A percentile compares a stretch with the other conserved stretches of the same genome.
phyloP scores from a whole-genome alignment of 371 early-diverging fungal genomes.

The Mucor piriformis region DNA sequence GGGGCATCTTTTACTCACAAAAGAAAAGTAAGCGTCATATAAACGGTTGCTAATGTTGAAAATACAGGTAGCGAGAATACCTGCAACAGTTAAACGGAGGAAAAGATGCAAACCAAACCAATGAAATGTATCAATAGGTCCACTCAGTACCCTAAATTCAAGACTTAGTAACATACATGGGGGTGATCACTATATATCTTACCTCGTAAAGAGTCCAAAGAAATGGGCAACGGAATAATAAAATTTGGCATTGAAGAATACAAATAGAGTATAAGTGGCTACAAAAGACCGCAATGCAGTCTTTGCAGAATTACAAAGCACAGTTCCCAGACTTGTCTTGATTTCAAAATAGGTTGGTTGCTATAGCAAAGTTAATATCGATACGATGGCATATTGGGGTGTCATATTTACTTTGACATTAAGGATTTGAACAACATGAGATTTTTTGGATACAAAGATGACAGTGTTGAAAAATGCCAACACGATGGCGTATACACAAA shows the following conservation, averaged over 20 bases:
- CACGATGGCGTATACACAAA: constrained; percentile 36
- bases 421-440: constrained; percentile 34
- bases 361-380: not conserved
- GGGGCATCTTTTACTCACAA: constrained; percentile 6
- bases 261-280: constrained; percentile 24
- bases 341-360: constrained; percentile 33
- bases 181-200: not conserved
- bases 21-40: constrained; percentile 40
- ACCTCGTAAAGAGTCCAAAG: constrained; percentile 33
- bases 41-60: constrained; percentile 51
- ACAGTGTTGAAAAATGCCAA: constrained; percentile 40
- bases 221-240: constrained; percentile 34
- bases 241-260: constrained; percentile 31
- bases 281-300: constrained; percentile 25
- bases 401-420: constrained; percentile 44
- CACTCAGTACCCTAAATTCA: constrained; percentile 34
- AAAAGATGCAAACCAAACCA: constrained; percentile 46
- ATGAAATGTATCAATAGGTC: constrained; percentile 49
- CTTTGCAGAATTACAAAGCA: constrained; percentile 16
- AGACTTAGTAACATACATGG: too few species aligned
- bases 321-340: constrained; percentile 31
- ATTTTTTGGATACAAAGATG: constrained; percentile 30
- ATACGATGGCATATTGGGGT: not conserved
- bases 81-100: constrained; percentile 43
- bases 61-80: constrained; percentile 30